Conservation (phyloP, 495 filamentous ascomycete genomes). For the Trichocladium antarcticum region DNA sequence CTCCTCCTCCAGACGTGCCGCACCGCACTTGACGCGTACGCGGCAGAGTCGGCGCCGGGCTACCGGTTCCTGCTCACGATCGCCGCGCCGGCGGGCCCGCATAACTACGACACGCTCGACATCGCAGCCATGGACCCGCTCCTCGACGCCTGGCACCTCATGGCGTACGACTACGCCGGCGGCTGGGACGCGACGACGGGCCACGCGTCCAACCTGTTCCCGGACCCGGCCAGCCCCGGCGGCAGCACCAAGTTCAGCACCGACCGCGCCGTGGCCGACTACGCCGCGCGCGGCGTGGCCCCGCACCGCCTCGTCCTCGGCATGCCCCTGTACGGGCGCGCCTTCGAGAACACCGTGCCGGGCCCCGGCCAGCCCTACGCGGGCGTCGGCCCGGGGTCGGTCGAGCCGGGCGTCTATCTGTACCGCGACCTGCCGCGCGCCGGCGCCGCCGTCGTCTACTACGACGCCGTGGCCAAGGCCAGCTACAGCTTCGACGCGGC, state of each 20-base stretch:
- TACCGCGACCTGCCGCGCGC: slow-evolving; percentile 51
- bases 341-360: slow-evolving; percentile 57
- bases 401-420: slow-evolving; percentile 72
- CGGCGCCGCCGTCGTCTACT: slow-evolving; percentile 38
- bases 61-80: slow-evolving; percentile 66
- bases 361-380: slow-evolving; percentile 58
- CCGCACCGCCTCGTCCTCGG: slow-evolving; percentile 66
- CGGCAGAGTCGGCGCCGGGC: slow-evolving; percentile 35
- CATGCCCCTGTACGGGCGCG: slow-evolving; percentile 76
- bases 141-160: slow-evolving; percentile 79
- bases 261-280: slow-evolving; percentile 54
- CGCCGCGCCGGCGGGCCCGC: slow-evolving; percentile 48
- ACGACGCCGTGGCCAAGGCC: slow-evolving; percentile 45
- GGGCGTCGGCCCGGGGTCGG: slow-evolving; percentile 53
- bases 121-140: slow-evolving; percentile 58
- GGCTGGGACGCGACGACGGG: slow-evolving; percentile 58
- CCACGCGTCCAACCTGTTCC: slow-evolving; percentile 66
- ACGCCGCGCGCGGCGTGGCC: slow-evolving; percentile 51
- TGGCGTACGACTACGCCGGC: slow-evolving; percentile 68
- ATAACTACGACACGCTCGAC: slow-evolving; percentile 58
- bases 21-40: slow-evolving; percentile 53
- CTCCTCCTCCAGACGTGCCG: slow-evolving; percentile 56
- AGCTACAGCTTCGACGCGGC: slow-evolving; percentile 58
- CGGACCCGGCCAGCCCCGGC: slow-evolving; percentile 37
- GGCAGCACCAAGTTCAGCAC: slow-evolving; percentile 55